Evolutionary conservation across 1,139 yeast genomes (phyloP).

Genomic region (Kazachstania sp.): DNA sequence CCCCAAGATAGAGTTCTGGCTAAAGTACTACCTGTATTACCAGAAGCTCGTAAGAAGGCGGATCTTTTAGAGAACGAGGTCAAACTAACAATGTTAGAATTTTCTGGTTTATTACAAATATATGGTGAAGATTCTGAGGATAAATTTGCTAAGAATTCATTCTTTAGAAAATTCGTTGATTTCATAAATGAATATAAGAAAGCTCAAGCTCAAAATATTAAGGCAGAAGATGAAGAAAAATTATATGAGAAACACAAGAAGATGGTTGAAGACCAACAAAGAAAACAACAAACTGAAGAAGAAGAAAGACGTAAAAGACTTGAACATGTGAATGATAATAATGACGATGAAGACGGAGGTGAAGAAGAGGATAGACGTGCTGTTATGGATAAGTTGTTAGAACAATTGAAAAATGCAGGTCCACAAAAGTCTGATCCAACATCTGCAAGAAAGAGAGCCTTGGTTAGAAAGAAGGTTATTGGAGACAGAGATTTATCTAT

Average conservation of each 20-base stretch:
- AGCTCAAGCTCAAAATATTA: slow-evolving; percentile 55
- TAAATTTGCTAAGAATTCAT: slow-evolving; percentile 56
- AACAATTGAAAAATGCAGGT: slow-evolving; percentile 66
- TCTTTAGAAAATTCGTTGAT: slow-evolving; percentile 57
- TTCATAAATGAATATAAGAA: slow-evolving; percentile 59
- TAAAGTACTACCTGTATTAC: slow-evolving; percentile 54
- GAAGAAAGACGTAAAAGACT: slow-evolving; percentile 3
- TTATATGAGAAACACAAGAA: slow-evolving; percentile 59
- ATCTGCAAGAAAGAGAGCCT: slow-evolving; percentile 74
- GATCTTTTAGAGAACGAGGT: slow-evolving; percentile 58
- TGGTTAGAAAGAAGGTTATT: slow-evolving; percentile 55
- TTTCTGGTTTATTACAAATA: slow-evolving; percentile 59
- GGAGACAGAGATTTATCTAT: slow-evolving; percentile 31
- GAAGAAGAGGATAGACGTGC: slow-evolving; percentile 36
- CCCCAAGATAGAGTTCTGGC: slow-evolving; percentile 60
- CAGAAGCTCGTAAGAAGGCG: slow-evolving; percentile 60
- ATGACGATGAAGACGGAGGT: slow-evolving; percentile 24
- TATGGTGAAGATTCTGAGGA: slow-evolving; percentile 75
- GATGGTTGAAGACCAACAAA: slow-evolving; percentile 42
- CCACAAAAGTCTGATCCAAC: slow-evolving; percentile 60
- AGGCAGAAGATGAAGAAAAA: slow-evolving; percentile 62
- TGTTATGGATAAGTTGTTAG: slow-evolving; percentile 67
- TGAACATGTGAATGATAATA: slow-evolving; percentile 10
- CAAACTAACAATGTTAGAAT: slow-evolving; percentile 53
- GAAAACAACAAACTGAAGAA: slow-evolving; percentile 19